phyloP scores from a whole-genome alignment of 441 rosid genomes.

The Arabidopsis lyrata region DNA sequence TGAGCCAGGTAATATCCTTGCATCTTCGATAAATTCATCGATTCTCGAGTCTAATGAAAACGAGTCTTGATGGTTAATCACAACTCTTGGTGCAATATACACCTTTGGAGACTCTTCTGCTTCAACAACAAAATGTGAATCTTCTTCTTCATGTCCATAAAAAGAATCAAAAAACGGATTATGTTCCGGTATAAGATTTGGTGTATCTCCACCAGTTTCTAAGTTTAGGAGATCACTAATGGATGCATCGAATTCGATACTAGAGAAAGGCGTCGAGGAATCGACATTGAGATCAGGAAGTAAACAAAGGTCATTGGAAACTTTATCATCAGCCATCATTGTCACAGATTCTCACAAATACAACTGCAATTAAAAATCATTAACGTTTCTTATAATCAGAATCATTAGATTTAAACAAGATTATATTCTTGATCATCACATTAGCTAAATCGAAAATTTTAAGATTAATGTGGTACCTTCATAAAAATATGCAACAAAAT shows the following conservation, averaged over 20 bases:
- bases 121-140: neutral
- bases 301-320: constrained; percentile 35
- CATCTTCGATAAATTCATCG: constrained; percentile 41
- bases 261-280: constrained; percentile 3
- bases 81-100: constrained; percentile 41
- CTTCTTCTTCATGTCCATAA: neutral
- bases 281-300: constrained; percentile 28
- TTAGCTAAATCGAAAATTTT: neutral
- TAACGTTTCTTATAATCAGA: neutral
- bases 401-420: neutral
- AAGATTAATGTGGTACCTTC: constrained; percentile 25
- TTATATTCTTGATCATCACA: neutral
- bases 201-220: constrained; percentile 23
- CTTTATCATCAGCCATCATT: constrained; percentile 41
- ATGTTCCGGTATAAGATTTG: constrained; percentile 27
- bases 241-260: constrained; percentile 34
- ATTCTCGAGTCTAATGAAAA: constrained; percentile 46
- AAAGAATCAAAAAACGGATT: constrained; percentile 34
- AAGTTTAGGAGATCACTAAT: constrained; percentile 36
- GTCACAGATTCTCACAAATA: neutral
- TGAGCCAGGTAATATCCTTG: constrained; percentile 45
- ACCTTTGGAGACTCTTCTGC: constrained; percentile 35
- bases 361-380: constrained; percentile 14
- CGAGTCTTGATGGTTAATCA: constrained; percentile 38
- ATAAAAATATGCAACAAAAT: neutral